Conservation (phyloP, 371 early-diverging fungal species). For the Dentiscutata heterogama region DNA sequence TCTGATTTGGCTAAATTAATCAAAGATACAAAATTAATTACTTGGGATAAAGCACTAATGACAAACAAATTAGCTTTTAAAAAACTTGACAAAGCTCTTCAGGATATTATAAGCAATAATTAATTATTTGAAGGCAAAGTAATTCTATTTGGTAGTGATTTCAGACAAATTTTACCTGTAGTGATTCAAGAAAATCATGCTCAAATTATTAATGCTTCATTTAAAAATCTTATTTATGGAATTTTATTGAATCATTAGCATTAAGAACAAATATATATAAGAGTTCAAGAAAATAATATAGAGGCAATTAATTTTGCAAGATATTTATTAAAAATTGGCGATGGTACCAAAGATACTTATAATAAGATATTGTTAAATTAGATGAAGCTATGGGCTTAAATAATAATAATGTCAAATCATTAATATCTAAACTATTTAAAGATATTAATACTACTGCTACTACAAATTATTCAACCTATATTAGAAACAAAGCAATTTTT, state of each 20-base stretch:
- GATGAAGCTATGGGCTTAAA: too few relatives aligned
- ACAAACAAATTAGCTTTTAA: conserved; percentile 44
- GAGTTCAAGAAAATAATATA: neutral
- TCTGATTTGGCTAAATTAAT: conserved; percentile 41
- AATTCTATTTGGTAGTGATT: conserved; percentile 45
- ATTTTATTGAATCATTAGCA: neutral
- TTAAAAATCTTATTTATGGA: neutral
- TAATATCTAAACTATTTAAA: too few relatives aligned
- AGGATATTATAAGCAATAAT: conserved; percentile 39
- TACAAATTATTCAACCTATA: too few relatives aligned
- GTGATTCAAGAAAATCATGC: neutral
- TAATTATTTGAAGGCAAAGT: conserved; percentile 46
- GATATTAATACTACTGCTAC: too few relatives aligned
- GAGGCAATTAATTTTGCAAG: neutral
- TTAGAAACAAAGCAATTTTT: too few relatives aligned
- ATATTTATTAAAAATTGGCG: too few relatives aligned
- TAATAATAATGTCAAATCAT: too few relatives aligned
- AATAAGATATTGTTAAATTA: too few relatives aligned
- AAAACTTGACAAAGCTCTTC: conserved; percentile 48
- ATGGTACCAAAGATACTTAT: too few relatives aligned
- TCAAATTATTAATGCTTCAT: neutral
- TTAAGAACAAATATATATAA: conserved; percentile 25
- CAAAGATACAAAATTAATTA: conserved; percentile 41
- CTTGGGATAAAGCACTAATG: conserved; percentile 57
- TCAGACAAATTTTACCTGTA: conserved; percentile 40